Percentiles rank a stretch among this genome's conserved stretches.
Conservation (phyloP, 2,329 filamentous ascomycete species). For the Epichloe coenophiala region DNA sequence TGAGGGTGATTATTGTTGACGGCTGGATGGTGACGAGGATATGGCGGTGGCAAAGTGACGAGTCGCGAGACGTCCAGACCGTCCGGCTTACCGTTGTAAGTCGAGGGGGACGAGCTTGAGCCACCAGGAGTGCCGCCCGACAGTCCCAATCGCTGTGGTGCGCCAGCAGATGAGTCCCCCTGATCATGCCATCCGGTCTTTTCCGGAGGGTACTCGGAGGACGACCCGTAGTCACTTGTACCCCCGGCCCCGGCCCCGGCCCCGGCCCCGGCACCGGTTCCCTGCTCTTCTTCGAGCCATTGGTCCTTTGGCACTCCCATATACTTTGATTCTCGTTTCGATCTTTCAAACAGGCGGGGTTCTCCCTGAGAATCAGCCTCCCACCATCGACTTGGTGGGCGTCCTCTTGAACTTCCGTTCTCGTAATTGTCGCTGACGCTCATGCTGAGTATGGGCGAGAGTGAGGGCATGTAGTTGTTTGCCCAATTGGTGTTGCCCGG, state of each 20-base stretch:
- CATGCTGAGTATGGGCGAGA: constrained; percentile 91
- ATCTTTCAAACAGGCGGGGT: constrained; percentile 53
- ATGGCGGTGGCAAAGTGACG: constrained; percentile 84
- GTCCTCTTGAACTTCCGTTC: constrained; percentile 69
- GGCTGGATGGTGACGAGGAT: constrained; percentile 86
- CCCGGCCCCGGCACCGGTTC: constrained; percentile 10
- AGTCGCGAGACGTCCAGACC: constrained; percentile 80
- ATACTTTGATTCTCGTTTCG: constrained; percentile 87
- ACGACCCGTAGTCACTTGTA: constrained; percentile 26
- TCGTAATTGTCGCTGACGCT: constrained; percentile 73
- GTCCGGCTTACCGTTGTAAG: constrained; percentile 27
- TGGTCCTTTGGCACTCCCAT: constrained; percentile 85
- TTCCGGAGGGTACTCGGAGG: constrained; percentile 39
- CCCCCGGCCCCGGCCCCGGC: constrained; percentile 15
- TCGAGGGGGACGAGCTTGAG: constrained; percentile 31
- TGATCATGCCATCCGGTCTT: constrained; percentile 42
- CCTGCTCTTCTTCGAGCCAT: constrained; percentile 40
- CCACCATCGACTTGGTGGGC: constrained; percentile 91
- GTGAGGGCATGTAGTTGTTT: constrained; percentile 56
- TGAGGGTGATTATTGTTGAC: constrained; percentile 94
- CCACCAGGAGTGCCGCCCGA: constrained; percentile 24
- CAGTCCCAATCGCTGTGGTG: constrained; percentile 30
- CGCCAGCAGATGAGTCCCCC: constrained; percentile 22
- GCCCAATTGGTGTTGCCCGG: constrained; percentile 34
- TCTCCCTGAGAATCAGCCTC: constrained; percentile 67